Percentiles rank a stretch among this genome's conserved stretches.
These are phyloP conservation scores for Neodidymelliopsis sp. DNA, from an alignment of 2,329 filamentous ascomycete species.

Conservation along the genomic window DNA sequence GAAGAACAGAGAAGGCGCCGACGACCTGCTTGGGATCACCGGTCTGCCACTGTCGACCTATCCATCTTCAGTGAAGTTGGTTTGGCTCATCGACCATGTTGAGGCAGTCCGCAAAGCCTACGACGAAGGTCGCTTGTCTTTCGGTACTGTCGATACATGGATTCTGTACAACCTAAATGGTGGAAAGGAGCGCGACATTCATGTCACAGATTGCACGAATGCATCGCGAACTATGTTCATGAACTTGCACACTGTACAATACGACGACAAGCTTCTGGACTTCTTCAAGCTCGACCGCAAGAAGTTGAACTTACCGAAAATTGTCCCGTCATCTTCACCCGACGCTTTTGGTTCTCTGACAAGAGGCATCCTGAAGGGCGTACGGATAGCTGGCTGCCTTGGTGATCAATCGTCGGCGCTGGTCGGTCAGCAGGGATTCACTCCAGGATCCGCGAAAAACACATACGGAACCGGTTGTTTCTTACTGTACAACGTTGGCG, in stretches of 20 bases:
- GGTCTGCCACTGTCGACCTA: slow-evolving; percentile 89
- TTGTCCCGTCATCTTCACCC: slow-evolving; percentile 79
- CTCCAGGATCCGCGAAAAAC: slow-evolving; percentile 84
- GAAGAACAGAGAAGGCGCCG: slow-evolving; percentile 71
- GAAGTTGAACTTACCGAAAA: slow-evolving; percentile 80
- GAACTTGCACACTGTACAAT: slow-evolving; percentile 71
- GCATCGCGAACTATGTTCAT: slow-evolving; percentile 95
- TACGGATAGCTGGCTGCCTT: slow-evolving; percentile 81
- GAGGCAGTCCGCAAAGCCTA: slow-evolving; percentile 76
- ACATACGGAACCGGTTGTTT: slow-evolving; percentile 93
- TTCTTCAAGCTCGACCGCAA: slow-evolving; percentile 80
- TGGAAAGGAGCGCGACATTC: slow-evolving; percentile 69
- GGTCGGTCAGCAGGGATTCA: slow-evolving; percentile 85
- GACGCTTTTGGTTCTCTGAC: slow-evolving; percentile 74
- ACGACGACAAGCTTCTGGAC: slow-evolving; percentile 76
- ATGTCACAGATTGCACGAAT: slow-evolving; percentile 87
- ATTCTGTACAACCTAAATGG: slow-evolving; percentile 85
- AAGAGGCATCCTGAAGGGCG: slow-evolving; percentile 70
- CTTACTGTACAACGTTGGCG: slow-evolving; percentile 86
- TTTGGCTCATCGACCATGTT: slow-evolving; percentile 81
- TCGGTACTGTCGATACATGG: slow-evolving; percentile 91
- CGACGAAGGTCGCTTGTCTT: slow-evolving; percentile 76
- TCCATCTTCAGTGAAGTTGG: slow-evolving; percentile 83
- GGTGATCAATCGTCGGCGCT: slow-evolving; percentile 88
- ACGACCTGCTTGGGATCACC: slow-evolving; percentile 73